Evolutionary conservation across 176 grass and related monocot species (phyloP), one percentile per base, ranked within the genome.

Genomic region (Melocanna baccifera): DNA sequence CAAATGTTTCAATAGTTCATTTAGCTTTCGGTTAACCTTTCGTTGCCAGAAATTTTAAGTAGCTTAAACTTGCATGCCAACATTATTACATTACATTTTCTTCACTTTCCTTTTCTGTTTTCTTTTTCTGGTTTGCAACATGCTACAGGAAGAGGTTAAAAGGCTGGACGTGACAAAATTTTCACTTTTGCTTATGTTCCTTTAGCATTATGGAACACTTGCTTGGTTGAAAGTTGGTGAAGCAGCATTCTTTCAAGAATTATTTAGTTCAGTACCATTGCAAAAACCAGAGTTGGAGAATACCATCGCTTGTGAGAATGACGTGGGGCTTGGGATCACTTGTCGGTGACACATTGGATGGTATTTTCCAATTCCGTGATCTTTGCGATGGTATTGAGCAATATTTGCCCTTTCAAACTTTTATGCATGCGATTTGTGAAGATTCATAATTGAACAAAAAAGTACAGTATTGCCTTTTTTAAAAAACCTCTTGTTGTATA

Each of bases 11-110:
- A 12, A 1, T 37, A 39, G 3, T 59, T 82, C 39, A 87, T 87
- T 69, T 12, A 76, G 20, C 28, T 87, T 68, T 76, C 69, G 26
- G 10, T 67, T 79, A 80, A 58, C 42, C 6, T 36, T 78, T 56
- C 7, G 9, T 42, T 19, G 20, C 19, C 1, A 74, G 7, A 65
- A n/a, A 57, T 75, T 83, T 5, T 78, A 22, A 47, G 61, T 26
- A 45, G 37, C 69, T 61, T 67, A 40, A 61, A 62, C 9, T 42
- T 77, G 40, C 12, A 50, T 63, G 39, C 28, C 26, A 52, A 22
- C 41, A 59, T 46, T 12, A 52, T 71, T 55, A 4, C 43, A 15
- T 42, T 65, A n/a, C 61, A 47, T 56, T 69, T 72, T 62, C 26
- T 46, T 61, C 51, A 70, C 22, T 39, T 20, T 61, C 25, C 57